Base-by-base conservation (phyloP, 768 basidiomycete species). In the Hericium erinaceus region DNA sequence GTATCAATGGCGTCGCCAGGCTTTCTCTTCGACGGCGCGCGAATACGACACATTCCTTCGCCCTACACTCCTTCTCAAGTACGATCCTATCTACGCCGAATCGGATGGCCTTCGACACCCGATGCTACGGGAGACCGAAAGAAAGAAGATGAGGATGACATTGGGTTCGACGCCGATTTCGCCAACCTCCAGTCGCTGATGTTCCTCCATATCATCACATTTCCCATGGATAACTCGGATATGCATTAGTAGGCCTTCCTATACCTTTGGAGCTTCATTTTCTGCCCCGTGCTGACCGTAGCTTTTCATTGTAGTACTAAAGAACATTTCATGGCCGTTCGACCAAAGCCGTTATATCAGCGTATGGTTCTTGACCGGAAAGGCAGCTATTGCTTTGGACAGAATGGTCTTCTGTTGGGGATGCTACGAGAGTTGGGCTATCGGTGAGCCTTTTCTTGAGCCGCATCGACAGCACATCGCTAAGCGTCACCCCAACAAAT, bases 341-440 rank as follows among this genome's bases (percentile, higher is more conserved):
- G 7, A 3, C 49, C 49, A 20, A 7, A 28, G 22, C 24, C 20
- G 20, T 11, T 53, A 2, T 53, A 37, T 33, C 13, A 13, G 28
- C 18, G 52, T 33, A 37, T 53, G 52, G 52, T 53, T n/a, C 28
- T 38, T 8, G 22, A 48, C 2, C 46, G 58, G 22, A 39, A 54
- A 15, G 60, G 60, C 5, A 54, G 40, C 15, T 61, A 54, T 39
- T 61, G 60, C 51, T 58, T 48, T 26, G 60, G 60, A 8, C 57
- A 55, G n/a, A 61, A 61, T 24, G 54, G 57, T 16, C 41, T 61
- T 12, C 48, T 61, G 5, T 52, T 58, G 10, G 60, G 57, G 7
- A 58, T 58, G 46, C 57, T 61, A 11, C 60, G 60, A 37, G 58
- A 46, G 6, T 33, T 61, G 8, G 60, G 60, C 18, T 61, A 58